phyloP scores from a whole-genome alignment of 352 stramenopile species.

The Globisporangium paroecandrum region DNA sequence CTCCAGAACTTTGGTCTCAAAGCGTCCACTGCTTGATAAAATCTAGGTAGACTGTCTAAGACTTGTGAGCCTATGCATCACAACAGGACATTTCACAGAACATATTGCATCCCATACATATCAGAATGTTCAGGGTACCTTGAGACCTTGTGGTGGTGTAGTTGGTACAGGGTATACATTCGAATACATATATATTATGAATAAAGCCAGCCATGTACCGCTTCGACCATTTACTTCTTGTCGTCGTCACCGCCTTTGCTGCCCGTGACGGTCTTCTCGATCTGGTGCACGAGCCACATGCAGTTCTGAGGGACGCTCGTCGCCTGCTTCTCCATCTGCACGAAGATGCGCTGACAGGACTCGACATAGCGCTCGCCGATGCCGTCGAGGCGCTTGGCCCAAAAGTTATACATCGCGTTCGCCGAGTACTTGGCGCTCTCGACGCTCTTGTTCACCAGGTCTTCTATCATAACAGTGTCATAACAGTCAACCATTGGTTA shows the following conservation, averaged over 20 bases:
- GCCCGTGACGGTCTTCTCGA: constrained; percentile 34
- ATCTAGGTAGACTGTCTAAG: not conserved
- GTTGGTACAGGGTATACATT: not conserved
- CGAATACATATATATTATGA: not conserved
- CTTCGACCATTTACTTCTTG: constrained; percentile 6
- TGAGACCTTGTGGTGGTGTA: not conserved
- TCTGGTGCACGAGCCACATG: constrained; percentile 45
- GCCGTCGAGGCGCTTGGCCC: constrained; percentile 57
- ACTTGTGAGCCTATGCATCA: not conserved
- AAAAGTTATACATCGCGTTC: constrained; percentile 68
- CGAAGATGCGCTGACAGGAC: constrained; percentile 52
- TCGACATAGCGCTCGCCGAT: constrained; percentile 67
- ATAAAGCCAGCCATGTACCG: not conserved
- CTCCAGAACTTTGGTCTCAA: constrained; percentile 40
- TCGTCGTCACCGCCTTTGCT: constrained; percentile 19
- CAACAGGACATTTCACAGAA: not conserved
- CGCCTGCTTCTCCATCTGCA: constrained; percentile 67
- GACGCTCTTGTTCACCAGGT: constrained; percentile 37
- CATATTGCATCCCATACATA: not conserved
- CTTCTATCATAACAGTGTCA: constrained; percentile 19
- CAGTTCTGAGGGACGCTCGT: constrained; percentile 39
- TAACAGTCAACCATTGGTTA: not conserved
- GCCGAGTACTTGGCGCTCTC: constrained; percentile 53
- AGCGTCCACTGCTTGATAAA: constrained; percentile 8
- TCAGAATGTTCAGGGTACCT: not conserved